Evolutionary conservation across 805 yeast genomes (phyloP).

Genomic region (Kodamaea fukazawae): DNA sequence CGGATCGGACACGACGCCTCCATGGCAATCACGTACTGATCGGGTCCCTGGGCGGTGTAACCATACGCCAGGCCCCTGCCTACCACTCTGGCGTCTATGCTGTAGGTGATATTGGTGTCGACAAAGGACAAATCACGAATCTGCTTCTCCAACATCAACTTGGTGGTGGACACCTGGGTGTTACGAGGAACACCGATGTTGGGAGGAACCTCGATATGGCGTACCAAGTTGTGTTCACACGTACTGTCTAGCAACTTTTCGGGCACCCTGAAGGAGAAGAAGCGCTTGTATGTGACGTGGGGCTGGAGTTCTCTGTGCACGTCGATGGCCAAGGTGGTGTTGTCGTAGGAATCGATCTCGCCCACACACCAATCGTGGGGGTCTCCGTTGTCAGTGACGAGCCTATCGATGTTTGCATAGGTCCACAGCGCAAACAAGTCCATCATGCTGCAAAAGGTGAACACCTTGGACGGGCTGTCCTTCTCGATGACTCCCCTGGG

Average conservation of each 20-base stretch:
- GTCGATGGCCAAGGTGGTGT: conserved; percentile 33
- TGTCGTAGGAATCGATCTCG: conserved; percentile 42
- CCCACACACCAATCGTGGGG: conserved; percentile 43
- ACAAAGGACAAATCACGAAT: conserved; percentile 35
- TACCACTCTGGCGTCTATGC: conserved; percentile 39
- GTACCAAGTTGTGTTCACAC: conserved; percentile 36
- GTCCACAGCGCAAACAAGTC: conserved; percentile 46
- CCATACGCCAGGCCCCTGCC: conserved; percentile 38
- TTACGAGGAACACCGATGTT: conserved; percentile 32
- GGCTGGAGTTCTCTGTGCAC: conserved; percentile 39
- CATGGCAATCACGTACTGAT: conserved; percentile 38
- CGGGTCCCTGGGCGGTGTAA: conserved; percentile 14
- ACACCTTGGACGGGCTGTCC: conserved; percentile 26
- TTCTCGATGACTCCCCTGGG: conserved; percentile 18
- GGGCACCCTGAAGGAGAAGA: conserved; percentile 40
- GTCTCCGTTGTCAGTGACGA: conserved; percentile 28
- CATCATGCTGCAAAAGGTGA: conserved; percentile 41
- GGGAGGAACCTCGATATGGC: conserved; percentile 38
- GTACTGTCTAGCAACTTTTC: conserved; percentile 40
- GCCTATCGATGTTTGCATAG: conserved; percentile 41
- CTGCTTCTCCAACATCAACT: conserved; percentile 22
- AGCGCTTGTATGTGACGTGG: conserved; percentile 38
- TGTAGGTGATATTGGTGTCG: conserved; percentile 34
- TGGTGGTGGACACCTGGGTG: conserved; percentile 19
- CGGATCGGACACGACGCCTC: conserved; percentile 34